A percentile compares a stretch with the other conserved stretches of the same genome.
phyloP scores from a whole-genome alignment of 2,329 filamentous ascomycete genomes.

The Fonsecaea monophora region DNA sequence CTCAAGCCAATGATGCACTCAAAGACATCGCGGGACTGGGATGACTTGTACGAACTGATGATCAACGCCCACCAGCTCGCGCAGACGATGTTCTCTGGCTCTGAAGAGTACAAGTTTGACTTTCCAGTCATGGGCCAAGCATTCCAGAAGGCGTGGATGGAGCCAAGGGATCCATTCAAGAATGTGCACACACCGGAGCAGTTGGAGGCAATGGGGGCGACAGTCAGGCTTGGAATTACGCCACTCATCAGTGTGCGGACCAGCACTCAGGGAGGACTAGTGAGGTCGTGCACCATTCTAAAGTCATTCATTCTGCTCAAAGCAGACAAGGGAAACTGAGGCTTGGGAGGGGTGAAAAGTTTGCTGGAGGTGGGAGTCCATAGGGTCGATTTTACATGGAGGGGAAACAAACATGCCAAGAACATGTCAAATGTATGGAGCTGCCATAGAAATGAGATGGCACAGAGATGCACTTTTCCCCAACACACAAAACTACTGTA shows the following conservation, averaged over 20 bases:
- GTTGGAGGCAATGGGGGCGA: slow-evolving; percentile 22
- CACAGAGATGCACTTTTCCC: not conserved
- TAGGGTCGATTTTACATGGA: not conserved
- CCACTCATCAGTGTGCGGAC: slow-evolving; percentile 25
- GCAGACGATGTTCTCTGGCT: slow-evolving; percentile 26
- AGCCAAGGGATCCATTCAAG: slow-evolving; percentile 15
- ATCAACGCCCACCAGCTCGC: slow-evolving; percentile 35
- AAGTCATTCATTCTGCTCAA: slow-evolving; percentile 29
- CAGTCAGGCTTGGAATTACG: slow-evolving; percentile 28
- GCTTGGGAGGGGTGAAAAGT: not conserved
- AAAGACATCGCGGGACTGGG: slow-evolving; percentile 32
- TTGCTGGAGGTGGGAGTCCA: not conserved
- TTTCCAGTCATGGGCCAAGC: slow-evolving; percentile 12
- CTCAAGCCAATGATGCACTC: slow-evolving; percentile 33
- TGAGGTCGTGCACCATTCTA: slow-evolving; percentile 6
- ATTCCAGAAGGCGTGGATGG: slow-evolving; percentile 25
- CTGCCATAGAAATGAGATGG: not conserved
- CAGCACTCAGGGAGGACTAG: slow-evolving; percentile 21
- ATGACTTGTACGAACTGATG: slow-evolving; percentile 33
- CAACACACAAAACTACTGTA: not conserved
- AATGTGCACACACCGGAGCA: slow-evolving; percentile 21
- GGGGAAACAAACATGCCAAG: slow-evolving; percentile 2
- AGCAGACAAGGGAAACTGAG: slow-evolving; percentile 7
- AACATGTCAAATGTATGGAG: not conserved
- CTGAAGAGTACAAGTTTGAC: slow-evolving; percentile 35